Evolutionary conservation across 2,329 filamentous ascomycete genomes (phyloP).

Genomic region (Hymenoscyphus linearis): DNA sequence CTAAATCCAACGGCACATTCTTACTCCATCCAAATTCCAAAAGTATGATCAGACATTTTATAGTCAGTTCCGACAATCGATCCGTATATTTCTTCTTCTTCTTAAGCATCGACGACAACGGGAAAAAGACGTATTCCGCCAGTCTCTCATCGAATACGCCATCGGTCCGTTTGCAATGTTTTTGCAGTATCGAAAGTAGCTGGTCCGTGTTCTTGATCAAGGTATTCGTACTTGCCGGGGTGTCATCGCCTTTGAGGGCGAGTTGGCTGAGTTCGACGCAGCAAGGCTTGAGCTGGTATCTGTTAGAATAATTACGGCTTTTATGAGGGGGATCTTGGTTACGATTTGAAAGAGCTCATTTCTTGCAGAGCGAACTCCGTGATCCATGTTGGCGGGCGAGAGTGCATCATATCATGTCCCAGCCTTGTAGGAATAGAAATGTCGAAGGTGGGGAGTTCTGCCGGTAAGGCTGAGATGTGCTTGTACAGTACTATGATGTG

Average conservation of each 20-base stretch:
- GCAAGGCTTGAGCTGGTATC: constrained; percentile 54
- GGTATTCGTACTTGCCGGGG: constrained; percentile 37
- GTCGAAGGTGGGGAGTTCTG: not conserved
- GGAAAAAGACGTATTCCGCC: constrained; percentile 93
- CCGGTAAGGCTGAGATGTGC: not conserved
- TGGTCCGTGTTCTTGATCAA: constrained; percentile 42
- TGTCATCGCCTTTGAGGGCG: constrained; percentile 44
- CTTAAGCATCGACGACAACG: constrained; percentile 79
- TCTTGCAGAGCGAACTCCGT: constrained; percentile 23
- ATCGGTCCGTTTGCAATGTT: constrained; percentile 39
- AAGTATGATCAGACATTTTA: constrained; percentile 70
- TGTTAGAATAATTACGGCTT: constrained; percentile 10
- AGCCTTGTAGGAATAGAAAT: not conserved
- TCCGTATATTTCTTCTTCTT: constrained; percentile 67
- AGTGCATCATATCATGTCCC: not conserved
- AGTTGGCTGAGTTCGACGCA: constrained; percentile 57
- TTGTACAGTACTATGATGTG: not conserved
- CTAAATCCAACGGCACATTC: constrained; percentile 64
- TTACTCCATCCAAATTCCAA: constrained; percentile 74
- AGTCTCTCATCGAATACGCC: constrained; percentile 68
- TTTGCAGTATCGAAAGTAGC: constrained; percentile 42
- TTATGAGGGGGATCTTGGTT: not conserved
- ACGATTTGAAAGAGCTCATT: constrained; percentile 33
- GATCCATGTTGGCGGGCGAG: constrained; percentile 24
- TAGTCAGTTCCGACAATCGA: constrained; percentile 65